Conservation (phyloP, 441 rosid species). For the Erodium moschatum region DNA sequence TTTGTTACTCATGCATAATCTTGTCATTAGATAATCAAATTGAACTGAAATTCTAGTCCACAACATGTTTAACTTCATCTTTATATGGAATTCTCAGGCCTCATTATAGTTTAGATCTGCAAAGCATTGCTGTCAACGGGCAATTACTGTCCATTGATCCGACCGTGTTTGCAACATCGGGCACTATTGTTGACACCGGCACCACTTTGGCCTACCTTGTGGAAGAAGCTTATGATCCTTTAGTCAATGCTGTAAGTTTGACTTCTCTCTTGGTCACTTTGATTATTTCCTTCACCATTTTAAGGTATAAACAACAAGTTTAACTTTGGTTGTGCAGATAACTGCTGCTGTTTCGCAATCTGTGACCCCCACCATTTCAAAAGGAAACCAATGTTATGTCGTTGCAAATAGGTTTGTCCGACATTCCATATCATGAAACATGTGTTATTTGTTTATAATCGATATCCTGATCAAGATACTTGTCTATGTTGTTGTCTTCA, state of each 20-base stretch:
- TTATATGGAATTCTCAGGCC: slow-evolving; percentile 41
- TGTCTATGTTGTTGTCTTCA: slow-evolving; percentile 21
- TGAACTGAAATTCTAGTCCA: neutral
- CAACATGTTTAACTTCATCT: slow-evolving; percentile 19
- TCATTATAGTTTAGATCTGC: slow-evolving; percentile 58
- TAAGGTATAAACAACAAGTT: neutral
- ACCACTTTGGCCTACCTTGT: slow-evolving; percentile 66
- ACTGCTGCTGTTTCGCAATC: slow-evolving; percentile 41
- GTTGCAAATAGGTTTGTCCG: slow-evolving; percentile 50
- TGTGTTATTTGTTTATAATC: neutral
- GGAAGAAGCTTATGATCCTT: slow-evolving; percentile 59
- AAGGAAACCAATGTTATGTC: slow-evolving; percentile 57
- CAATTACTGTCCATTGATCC: slow-evolving; percentile 42
- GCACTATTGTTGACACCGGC: slow-evolving; percentile 66
- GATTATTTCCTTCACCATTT: neutral
- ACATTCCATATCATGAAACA: no score
- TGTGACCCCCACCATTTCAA: slow-evolving; percentile 48
- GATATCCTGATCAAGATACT: slow-evolving; percentile 16
- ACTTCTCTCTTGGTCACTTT: slow-evolving; percentile 5
- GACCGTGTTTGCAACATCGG: slow-evolving; percentile 43
- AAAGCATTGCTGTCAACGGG: slow-evolving; percentile 53
- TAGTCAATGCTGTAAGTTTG: slow-evolving; percentile 52
- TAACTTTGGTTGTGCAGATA: slow-evolving; percentile 29
- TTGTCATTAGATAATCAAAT: neutral
- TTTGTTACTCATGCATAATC: neutral